Evolutionary conservation across 148 eudicot species (phyloP), one percentile per base, ranked within the genome.

Genomic region (Diospyros lotus): DNA sequence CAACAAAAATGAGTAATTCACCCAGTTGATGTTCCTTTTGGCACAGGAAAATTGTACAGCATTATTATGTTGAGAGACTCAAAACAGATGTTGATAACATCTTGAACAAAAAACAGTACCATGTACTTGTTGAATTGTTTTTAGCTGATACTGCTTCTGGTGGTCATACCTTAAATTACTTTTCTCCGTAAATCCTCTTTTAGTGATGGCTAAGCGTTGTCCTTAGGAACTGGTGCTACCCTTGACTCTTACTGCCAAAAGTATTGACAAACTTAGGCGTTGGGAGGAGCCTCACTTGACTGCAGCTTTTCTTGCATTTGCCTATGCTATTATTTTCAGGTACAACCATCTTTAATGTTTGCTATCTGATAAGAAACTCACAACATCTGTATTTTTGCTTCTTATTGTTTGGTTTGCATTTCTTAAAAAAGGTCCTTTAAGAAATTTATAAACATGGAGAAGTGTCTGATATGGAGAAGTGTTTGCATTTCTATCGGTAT

Each of bases 271-370:
- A 75, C 94, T 93, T 28, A 82, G 90, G 82, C 89, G 80, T 69
- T 93, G 98, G 98, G 97, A 93, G 71, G 89, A 93, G 72, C 98
- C 98, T 58, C 78, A 80, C 38, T 66, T 87, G 81, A 91, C 98
- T 6, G 80, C 90, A 71, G 86, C 94, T 18, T 85, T 89, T 82
- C 90, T 93, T 77, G 94, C 82, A 65, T 66, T 91, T 67, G 72
- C 80, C 14, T 91, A 93, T 77, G 83, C 88, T 69, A 66, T 86
- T 59, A 89, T 93, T 74, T 87, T 89, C 83, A 87, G 98, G 98
- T 93, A 89, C 54, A 6, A 15, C 14, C 2, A 50, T 62, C 28
- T 15, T 77, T 5, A 14, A 28, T 17, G 13, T 14, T 68, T 60
- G 40, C 69, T 59, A 46, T 55, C 46, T 59, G 11, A 13, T 6